Conservation (phyloP, 306 rosid species). For the Cucumis sativus region DNA sequence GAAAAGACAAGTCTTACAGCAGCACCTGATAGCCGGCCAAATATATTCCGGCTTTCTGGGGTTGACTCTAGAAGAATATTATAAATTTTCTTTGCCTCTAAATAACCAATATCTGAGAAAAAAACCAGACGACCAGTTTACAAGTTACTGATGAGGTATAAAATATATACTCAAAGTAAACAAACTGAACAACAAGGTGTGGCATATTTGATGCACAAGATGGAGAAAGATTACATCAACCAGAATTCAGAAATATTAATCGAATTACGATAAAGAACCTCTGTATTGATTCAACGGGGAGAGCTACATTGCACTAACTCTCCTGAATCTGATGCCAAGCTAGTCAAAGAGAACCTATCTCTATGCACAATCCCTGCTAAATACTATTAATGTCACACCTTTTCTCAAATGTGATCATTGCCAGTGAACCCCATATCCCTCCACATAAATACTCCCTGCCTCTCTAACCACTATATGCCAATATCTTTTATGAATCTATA, state of each 20-base stretch:
- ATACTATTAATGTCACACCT: neutral
- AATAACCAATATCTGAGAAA: constrained; percentile 61
- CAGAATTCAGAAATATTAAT: neutral
- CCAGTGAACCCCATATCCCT: neutral
- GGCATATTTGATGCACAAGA: neutral
- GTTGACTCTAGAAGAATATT: constrained; percentile 57
- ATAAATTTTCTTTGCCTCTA: constrained; percentile 67
- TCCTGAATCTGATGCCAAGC: neutral
- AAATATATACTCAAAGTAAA: neutral
- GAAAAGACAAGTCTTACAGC: constrained; percentile 41
- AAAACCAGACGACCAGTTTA: neutral
- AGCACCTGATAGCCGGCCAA: constrained; percentile 81
- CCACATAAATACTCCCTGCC: neutral
- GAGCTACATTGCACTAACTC: neutral
- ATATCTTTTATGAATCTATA: too few species aligned
- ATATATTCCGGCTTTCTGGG: constrained; percentile 78
- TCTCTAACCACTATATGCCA: neutral
- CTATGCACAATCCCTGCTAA: neutral
- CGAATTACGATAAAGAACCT: neutral
- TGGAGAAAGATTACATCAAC: neutral
- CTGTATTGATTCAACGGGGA: neutral
- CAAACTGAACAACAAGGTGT: neutral
- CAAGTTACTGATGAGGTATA: neutral
- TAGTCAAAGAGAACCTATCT: neutral
- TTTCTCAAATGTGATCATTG: neutral